phyloP scores from a whole-genome alignment of 495 filamentous ascomycete species.

The Pyrenopolyporus hunteri region DNA sequence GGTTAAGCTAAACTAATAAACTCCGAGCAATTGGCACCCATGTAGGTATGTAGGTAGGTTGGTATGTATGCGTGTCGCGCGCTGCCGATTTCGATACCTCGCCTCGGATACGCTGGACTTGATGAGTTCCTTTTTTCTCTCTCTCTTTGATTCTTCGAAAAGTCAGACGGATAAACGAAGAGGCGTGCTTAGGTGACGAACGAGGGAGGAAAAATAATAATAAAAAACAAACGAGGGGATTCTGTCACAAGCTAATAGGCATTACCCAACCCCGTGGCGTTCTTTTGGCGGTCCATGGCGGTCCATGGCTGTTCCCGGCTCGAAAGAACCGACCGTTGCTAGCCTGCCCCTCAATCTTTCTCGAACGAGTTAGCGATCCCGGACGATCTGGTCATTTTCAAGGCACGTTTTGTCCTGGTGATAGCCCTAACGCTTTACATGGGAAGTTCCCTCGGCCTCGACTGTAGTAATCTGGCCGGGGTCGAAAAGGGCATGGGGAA shows the following conservation, averaged over 20 bases:
- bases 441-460: constrained; percentile 10
- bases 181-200: no score
- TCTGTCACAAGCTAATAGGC: constrained; percentile 23
- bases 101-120: constrained; percentile 7
- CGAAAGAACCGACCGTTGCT: constrained; percentile 20
- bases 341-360: constrained; percentile 35
- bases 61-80: no score
- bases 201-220: no score
- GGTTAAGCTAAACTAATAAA: constrained; percentile 37
- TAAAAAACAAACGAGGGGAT: no score
- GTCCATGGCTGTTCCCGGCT: constrained; percentile 19
- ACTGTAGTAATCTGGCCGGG: constrained; percentile 35
- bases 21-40: constrained; percentile 36
- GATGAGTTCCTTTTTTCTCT: constrained; percentile 1
- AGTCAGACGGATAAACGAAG: constrained; percentile 2
- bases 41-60: no score
- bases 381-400: constrained; percentile 39
- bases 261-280: constrained; percentile 32
- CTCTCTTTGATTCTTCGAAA: constrained; percentile 4
- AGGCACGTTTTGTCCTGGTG: constrained; percentile 35
- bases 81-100: constrained; percentile 28
- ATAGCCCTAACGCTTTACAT: constrained; percentile 35
- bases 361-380: constrained; percentile 37
- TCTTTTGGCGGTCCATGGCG: constrained; percentile 32
- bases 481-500: constrained; percentile 35